These are phyloP conservation scores for Endocladia muricata DNA, from an alignment of 31 red algal species.

Conservation along the genomic window DNA sequence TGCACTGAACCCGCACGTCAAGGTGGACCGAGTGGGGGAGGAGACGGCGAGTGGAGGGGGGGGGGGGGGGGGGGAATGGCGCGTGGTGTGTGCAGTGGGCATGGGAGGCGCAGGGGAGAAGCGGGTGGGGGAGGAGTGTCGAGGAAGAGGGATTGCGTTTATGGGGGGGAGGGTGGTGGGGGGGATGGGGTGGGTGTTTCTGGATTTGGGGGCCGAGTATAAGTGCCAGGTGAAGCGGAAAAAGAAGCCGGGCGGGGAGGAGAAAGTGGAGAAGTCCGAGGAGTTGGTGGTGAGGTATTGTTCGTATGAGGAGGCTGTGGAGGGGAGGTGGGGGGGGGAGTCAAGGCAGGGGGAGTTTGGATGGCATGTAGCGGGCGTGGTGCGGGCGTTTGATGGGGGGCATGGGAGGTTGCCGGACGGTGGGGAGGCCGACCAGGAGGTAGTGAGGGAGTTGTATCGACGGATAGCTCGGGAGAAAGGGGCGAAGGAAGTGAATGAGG, in stretches of 20 bases:
- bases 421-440: constrained; percentile 7
- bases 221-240: constrained; percentile 28
- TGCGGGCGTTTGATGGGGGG: constrained; percentile 41
- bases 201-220: constrained; percentile 50
- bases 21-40: constrained; percentile 39
- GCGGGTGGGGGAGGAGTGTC: constrained; percentile 12
- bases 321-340: constrained; percentile 32
- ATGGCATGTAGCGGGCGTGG: constrained; percentile 46
- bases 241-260: not conserved
- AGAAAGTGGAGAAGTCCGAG: not conserved
- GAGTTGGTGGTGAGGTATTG: constrained; percentile 10
- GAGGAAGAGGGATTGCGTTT: constrained; percentile 34
- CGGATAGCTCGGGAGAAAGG: constrained; percentile 21
- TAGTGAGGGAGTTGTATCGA: constrained; percentile 16
- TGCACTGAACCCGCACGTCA: constrained; percentile 72
- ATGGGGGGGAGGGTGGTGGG: constrained; percentile 38
- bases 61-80: constrained; percentile 17
- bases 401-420: constrained; percentile 34
- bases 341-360: constrained; percentile 30
- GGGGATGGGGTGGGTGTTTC: constrained; percentile 52
- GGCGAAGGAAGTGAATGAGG: constrained; percentile 1
- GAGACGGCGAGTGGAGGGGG: not conserved
- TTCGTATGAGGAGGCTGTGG: constrained; percentile 19
- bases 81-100: constrained; percentile 53
- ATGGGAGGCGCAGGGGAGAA: constrained; percentile 18